A percentile compares a stretch with the other conserved stretches of the same genome.
Conservation (phyloP, 225 moss, liverwort and hornwort species). For the Takakia lepidozioides region DNA sequence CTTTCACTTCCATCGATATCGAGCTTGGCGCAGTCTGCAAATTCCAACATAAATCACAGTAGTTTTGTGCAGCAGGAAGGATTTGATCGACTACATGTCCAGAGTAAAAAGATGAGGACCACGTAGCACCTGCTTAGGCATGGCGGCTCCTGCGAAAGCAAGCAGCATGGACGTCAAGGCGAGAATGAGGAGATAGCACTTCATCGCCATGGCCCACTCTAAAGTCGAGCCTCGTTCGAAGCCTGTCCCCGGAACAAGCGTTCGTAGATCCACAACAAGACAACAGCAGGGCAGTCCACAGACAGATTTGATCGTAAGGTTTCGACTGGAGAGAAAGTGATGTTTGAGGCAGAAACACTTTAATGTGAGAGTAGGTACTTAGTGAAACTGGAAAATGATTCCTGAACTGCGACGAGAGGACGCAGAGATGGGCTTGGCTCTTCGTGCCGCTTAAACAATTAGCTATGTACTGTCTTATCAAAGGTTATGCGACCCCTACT, state of each 20-base stretch:
- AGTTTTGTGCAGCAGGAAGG: no score
- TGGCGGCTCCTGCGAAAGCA: neutral
- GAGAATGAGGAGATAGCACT: neutral
- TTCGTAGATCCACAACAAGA: no score
- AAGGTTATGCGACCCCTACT: no score
- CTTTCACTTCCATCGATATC: constrained; percentile 1
- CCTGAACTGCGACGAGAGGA: no score
- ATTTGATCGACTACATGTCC: no score
- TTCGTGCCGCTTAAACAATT: neutral
- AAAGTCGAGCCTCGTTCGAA: no score
- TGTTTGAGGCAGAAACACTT: neutral
- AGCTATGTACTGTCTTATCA: no score
- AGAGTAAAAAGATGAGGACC: neutral
- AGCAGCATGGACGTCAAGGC: neutral
- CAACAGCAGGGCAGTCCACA: neutral
- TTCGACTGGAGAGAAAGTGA: neutral
- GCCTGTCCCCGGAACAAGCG: no score
- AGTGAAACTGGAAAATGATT: no score
- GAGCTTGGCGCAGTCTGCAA: constrained; percentile 3
- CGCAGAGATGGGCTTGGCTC: no score
- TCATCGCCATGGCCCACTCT: neutral
- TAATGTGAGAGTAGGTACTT: neutral
- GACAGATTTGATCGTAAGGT: neutral
- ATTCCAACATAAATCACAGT: neutral
- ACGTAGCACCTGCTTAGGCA: neutral